These are phyloP conservation scores for Pilasporangium apinafurcum DNA, from an alignment of 352 stramenopile species.

Conservation along the genomic window DNA sequence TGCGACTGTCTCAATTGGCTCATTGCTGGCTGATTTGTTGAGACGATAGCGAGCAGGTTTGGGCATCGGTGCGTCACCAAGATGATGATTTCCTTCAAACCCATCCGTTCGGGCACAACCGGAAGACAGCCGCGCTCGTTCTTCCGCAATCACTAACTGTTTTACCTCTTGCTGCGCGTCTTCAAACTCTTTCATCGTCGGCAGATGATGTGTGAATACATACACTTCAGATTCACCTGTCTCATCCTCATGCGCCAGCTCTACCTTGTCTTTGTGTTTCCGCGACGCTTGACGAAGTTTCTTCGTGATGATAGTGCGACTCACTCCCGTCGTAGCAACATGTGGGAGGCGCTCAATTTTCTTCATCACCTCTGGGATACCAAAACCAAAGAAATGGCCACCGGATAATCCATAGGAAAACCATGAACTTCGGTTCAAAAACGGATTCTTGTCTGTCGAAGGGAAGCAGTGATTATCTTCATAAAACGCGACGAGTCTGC, in stretches of 20 bases:
- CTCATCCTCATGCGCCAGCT: too few species aligned
- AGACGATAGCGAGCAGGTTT: constrained; percentile 19
- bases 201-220: constrained; percentile 80
- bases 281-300: constrained; percentile 10
- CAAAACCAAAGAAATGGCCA: constrained; percentile 82
- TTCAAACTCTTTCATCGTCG: constrained; percentile 63
- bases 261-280: constrained; percentile 24
- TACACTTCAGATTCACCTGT: constrained; percentile 50
- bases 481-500: constrained; percentile 66
- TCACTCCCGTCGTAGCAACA: constrained; percentile 62
- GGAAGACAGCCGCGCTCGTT: constrained; percentile 77
- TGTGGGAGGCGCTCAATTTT: constrained; percentile 74
- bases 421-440: constrained; percentile 72
- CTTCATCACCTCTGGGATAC: constrained; percentile 47
- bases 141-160: constrained; percentile 68
- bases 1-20: constrained; percentile 18
- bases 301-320: constrained; percentile 24
- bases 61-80: constrained; percentile 14
- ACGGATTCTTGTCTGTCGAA: constrained; percentile 45
- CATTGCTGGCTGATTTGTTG: constrained; percentile 46
- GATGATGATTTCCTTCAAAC: constrained; percentile 49
- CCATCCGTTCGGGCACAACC: constrained; percentile 86
- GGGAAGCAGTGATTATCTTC: constrained; percentile 46
- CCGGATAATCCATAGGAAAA: constrained; percentile 72
- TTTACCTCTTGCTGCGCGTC: constrained; percentile 79